Conservation (phyloP, 2,329 filamentous ascomycete species). For the Pyrenophora teres region DNA sequence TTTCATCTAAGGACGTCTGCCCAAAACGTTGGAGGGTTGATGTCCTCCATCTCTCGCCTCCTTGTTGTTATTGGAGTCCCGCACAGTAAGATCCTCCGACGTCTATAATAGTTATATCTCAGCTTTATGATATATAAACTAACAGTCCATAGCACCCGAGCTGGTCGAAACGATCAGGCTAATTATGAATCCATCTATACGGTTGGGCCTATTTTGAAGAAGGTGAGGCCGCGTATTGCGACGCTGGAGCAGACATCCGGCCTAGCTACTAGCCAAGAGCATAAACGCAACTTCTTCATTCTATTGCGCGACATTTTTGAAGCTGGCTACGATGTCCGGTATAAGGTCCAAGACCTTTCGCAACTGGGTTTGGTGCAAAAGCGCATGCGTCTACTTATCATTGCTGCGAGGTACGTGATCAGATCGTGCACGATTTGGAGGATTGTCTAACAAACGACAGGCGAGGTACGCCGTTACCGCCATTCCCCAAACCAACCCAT, state of each 20-base stretch:
- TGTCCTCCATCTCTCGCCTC: conserved; percentile 24
- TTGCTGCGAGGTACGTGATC: conserved; percentile 29
- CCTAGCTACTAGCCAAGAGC: conserved; percentile 4
- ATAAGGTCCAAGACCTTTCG: conserved; percentile 23
- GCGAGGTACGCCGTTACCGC: conserved; percentile 31
- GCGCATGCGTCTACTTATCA: conserved; percentile 33
- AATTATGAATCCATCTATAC: conserved; percentile 29
- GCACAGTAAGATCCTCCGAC: conserved; percentile 24
- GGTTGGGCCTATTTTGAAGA: conserved; percentile 12
- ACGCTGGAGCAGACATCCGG: conserved; percentile 28
- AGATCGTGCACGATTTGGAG: not conserved
- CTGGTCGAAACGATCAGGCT: conserved; percentile 26
- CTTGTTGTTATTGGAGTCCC: conserved; percentile 23
- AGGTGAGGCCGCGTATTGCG: conserved; percentile 22
- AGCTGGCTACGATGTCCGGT: conserved; percentile 33
- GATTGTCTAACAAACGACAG: conserved; percentile 18
- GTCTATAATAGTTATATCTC: not conserved
- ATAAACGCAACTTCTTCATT: conserved; percentile 12
- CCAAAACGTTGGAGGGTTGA: conserved; percentile 9
- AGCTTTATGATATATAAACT: not conserved
- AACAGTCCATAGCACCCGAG: conserved; percentile 10
- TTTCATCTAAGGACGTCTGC: conserved; percentile 1
- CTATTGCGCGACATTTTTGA: conserved; percentile 24
- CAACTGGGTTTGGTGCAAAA: conserved; percentile 31
- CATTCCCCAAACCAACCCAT: conserved; percentile 35